phyloP scores from a whole-genome alignment of 345 rosid species.

The Boechera divaricarpa region DNA sequence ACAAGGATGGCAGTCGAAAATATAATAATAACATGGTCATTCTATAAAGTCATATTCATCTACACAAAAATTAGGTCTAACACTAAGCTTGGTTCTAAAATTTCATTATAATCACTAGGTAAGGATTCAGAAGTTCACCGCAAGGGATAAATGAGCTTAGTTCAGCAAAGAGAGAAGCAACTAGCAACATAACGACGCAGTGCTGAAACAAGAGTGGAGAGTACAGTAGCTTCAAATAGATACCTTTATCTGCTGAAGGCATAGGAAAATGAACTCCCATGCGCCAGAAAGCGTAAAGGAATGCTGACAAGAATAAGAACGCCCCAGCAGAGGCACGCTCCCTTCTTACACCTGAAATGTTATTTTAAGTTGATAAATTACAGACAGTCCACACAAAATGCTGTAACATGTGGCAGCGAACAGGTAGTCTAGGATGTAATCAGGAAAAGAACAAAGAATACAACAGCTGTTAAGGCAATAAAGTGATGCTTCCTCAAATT shows the following conservation, averaged over 20 bases:
- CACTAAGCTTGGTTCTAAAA: neutral
- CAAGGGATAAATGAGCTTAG: neutral
- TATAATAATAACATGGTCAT: neutral
- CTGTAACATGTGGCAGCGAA: neutral
- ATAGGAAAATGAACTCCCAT: constrained; percentile 98
- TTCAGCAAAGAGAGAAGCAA: neutral
- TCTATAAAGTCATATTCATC: neutral
- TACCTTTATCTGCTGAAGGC: constrained; percentile 90
- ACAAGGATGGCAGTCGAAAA: neutral
- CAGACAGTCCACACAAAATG: constrained; percentile 8
- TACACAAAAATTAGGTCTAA: neutral
- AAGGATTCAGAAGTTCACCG: neutral
- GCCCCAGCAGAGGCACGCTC: constrained; percentile 90
- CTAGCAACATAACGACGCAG: constrained; percentile 3
- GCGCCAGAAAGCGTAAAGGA: constrained; percentile 94
- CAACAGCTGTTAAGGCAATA: constrained; percentile 13
- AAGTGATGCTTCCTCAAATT: constrained; percentile 1
- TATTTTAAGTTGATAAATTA: neutral
- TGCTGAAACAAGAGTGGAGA: neutral
- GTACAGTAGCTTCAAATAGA: constrained; percentile 17
- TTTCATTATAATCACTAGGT: neutral
- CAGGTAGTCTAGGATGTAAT: constrained; percentile 10
- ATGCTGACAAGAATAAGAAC: constrained; percentile 75
- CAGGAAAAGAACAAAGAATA: neutral
- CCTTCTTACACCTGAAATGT: constrained; percentile 70